Evolutionary conservation across 2,329 filamentous ascomycete species (phyloP).

Genomic region (Didymella glomerata): DNA sequence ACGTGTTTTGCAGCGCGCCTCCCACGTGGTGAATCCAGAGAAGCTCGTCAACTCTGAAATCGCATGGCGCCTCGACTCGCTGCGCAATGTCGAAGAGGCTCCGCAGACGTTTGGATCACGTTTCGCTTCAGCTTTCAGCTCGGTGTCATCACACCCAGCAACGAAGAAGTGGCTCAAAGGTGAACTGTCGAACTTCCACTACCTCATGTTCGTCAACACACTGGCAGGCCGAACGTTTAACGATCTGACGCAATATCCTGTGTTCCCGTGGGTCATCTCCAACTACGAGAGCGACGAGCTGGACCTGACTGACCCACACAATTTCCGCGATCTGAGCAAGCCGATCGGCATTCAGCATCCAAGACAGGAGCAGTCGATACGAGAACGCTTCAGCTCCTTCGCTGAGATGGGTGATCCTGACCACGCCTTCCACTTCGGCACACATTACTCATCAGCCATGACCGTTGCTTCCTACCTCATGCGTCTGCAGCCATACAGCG

Average conservation of each 20-base stretch:
- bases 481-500: conserved; percentile 92
- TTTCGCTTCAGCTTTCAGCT: conserved; percentile 90
- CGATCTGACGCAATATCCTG: conserved; percentile 95
- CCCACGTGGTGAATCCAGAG: conserved; percentile 76
- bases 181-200: conserved; percentile 98
- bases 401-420: conserved; percentile 83
- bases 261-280: conserved; percentile 96
- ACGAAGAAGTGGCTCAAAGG: conserved; percentile 91
- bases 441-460: conserved; percentile 99
- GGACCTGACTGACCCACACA: conserved; percentile 82
- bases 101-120: conserved; percentile 80
- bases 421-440: conserved; percentile 94
- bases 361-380: conserved; percentile 78
- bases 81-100: conserved; percentile 72
- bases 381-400: conserved; percentile 84
- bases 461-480: conserved; percentile 97
- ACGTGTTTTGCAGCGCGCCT: conserved; percentile 79
- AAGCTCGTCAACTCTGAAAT: conserved; percentile 82
- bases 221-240: conserved; percentile 98
- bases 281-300: conserved; percentile 96
- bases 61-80: conserved; percentile 86
- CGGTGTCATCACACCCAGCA: conserved; percentile 80
- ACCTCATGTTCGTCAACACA: conserved; percentile 97
- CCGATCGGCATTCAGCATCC: conserved; percentile 93
- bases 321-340: conserved; percentile 90